Evolutionary conservation across 441 rosid genomes (phyloP), one percentile per base, ranked within the genome.

Genomic region (Cnidoscolus chayamansa): DNA sequence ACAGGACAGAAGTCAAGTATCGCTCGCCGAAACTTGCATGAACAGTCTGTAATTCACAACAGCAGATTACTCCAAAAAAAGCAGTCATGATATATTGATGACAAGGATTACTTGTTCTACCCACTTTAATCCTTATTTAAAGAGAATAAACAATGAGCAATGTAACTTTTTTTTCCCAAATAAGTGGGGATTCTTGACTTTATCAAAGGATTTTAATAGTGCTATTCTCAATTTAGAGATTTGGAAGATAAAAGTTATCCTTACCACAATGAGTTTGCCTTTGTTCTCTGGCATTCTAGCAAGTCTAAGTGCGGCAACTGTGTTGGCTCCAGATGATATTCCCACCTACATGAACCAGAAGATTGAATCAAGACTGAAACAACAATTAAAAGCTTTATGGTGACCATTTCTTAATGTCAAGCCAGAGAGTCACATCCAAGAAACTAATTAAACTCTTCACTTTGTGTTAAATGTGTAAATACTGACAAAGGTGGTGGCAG

Each of bases 21-120:
- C 98, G 83, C 82, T 93, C 98, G 69, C 98, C 98, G 49, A 93
- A 93, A 80, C 98, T 93, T 20, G 97, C 87, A 79, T 91, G 97
- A 75, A 93, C 20, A 19, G 96, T 93, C 97, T 91, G 84, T 72
- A 68, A 65, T 19, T 65, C 62, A 66, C 57, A 63, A 31, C 62
- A 72, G 45, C 17, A 51, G 57, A 25, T 47, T 37, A 61, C 17
- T 25, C 25, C 25, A 25, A 25, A 25, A 25, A 25, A 25, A 25
- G 25, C 25, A 25, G 25, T 25, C 25, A 25, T 0, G 25, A 25
- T 25, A 25, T 25, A 25, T 25, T 25, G 25, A 25, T 25, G 25
- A 25, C 25, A 25, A 25, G 25, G 25, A 25, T 45, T n/a, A 17
- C 17, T 32, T 10, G 50, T 55, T 19, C 7, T 11, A 25, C 35